Conservation (phyloP, 176 grass and related monocot genomes). For the Triticum monococcum region DNA sequence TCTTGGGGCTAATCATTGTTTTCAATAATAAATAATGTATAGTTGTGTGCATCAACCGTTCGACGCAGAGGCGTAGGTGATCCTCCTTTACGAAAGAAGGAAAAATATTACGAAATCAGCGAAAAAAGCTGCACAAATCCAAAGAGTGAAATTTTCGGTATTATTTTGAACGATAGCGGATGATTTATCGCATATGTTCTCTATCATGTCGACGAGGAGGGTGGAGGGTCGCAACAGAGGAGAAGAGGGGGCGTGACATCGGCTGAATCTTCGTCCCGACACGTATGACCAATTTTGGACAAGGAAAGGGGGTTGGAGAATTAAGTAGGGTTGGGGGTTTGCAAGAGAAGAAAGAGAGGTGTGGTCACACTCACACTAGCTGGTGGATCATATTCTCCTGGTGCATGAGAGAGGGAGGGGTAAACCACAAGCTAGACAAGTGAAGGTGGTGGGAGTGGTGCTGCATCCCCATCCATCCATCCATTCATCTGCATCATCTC, state of each 20-base stretch:
- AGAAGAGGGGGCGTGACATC: background rate
- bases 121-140: background rate
- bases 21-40: background rate
- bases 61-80: background rate
- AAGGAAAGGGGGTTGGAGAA: background rate
- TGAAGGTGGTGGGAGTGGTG: conserved; percentile 16
- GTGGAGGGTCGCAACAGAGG: background rate
- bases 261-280: background rate
- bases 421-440: conserved; percentile 4
- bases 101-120: no score
- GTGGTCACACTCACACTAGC: background rate
- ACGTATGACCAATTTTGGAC: background rate
- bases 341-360: background rate
- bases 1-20: background rate
- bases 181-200: background rate
- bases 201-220: background rate
- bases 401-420: background rate
- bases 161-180: background rate
- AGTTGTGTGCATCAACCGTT: background rate
- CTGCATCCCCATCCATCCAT: conserved; percentile 8
- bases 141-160: background rate
- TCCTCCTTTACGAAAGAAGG: background rate
- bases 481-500: background rate
- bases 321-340: background rate
- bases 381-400: conserved; percentile 10